Evolutionary conservation across 331 rosid species (phyloP).

Genomic region (Quercus phellos): DNA sequence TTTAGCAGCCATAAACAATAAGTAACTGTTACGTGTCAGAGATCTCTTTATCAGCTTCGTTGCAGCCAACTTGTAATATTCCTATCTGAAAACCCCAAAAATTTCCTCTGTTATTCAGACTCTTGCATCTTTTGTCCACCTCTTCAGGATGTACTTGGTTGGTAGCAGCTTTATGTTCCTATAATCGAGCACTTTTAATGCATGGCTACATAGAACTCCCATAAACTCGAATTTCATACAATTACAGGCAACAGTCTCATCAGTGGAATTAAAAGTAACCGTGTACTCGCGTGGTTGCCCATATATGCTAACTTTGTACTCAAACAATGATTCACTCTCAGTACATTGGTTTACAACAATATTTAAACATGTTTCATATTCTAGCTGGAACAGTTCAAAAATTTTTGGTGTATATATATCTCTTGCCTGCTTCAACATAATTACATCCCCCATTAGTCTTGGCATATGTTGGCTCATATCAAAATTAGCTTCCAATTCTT

Average conservation of each 20-base stretch:
- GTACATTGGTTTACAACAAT: slow-evolving; percentile 32
- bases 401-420: slow-evolving; percentile 48
- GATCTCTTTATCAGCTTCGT: neutral
- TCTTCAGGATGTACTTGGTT: slow-evolving; percentile 46
- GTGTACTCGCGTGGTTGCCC: slow-evolving; percentile 36
- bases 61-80: neutral
- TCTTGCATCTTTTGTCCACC: slow-evolving; percentile 63
- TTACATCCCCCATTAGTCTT: slow-evolving; percentile 46
- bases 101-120: slow-evolving; percentile 24
- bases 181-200: slow-evolving; percentile 51
- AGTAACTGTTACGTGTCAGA: neutral
- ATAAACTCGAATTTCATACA: slow-evolving; percentile 59
- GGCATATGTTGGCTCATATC: slow-evolving; percentile 42
- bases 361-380: slow-evolving; percentile 46
- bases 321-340: slow-evolving; percentile 29
- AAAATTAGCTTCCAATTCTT: slow-evolving; percentile 51
- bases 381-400: slow-evolving; percentile 47
- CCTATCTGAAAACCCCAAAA: neutral
- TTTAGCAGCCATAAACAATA: neutral
- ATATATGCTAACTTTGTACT: slow-evolving; percentile 40
- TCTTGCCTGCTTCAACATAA: slow-evolving; percentile 48
- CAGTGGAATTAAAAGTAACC: slow-evolving; percentile 40
- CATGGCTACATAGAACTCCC: slow-evolving; percentile 55
- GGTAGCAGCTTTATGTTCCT: slow-evolving; percentile 52
- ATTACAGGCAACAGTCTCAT: slow-evolving; percentile 48